phyloP scores from a whole-genome alignment of 169 alveolate species.

The Perkinsus chesapeaki region DNA sequence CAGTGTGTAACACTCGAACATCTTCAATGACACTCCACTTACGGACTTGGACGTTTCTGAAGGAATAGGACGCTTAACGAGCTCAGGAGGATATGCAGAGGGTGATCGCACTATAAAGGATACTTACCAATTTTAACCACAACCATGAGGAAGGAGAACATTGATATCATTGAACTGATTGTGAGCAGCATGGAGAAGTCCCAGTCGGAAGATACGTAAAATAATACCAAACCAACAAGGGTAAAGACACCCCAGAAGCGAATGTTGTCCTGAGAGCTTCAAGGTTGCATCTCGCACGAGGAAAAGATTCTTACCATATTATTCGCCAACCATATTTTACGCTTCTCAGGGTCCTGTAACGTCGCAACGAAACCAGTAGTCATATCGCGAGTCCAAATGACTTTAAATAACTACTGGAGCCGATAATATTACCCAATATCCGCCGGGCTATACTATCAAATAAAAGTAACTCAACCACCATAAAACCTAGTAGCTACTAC shows the following conservation, averaged over 20 bases:
- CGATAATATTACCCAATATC: too few relatives aligned
- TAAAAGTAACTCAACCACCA: too few relatives aligned
- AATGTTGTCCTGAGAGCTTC: background rate
- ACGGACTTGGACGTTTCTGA: slow-evolving; percentile 58
- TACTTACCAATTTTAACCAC: slow-evolving; percentile 43
- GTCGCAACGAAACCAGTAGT: background rate
- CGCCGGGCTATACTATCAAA: too few relatives aligned
- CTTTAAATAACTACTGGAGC: too few relatives aligned
- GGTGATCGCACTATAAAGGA: too few relatives aligned
- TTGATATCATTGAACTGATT: slow-evolving; percentile 71
- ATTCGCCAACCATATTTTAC: background rate
- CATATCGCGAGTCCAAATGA: too few relatives aligned
- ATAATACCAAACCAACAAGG: slow-evolving; percentile 57
- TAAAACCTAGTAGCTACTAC: too few relatives aligned
- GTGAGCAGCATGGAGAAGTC: slow-evolving; percentile 85
- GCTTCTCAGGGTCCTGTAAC: background rate
- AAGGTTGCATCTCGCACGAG: background rate
- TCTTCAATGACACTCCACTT: slow-evolving; percentile 78
- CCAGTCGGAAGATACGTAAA: slow-evolving; percentile 73
- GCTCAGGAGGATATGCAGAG: background rate
- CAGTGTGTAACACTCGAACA: slow-evolving; percentile 72
- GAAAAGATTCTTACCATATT: background rate
- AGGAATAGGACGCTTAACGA: background rate
- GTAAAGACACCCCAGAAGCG: slow-evolving; percentile 37
- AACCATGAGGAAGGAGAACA: slow-evolving; percentile 78